Percentiles rank a stretch among this genome's conserved stretches.
These are phyloP conservation scores for Phytopythium aichiense DNA, from an alignment of 352 stramenopile genomes.

Conservation along the genomic window DNA sequence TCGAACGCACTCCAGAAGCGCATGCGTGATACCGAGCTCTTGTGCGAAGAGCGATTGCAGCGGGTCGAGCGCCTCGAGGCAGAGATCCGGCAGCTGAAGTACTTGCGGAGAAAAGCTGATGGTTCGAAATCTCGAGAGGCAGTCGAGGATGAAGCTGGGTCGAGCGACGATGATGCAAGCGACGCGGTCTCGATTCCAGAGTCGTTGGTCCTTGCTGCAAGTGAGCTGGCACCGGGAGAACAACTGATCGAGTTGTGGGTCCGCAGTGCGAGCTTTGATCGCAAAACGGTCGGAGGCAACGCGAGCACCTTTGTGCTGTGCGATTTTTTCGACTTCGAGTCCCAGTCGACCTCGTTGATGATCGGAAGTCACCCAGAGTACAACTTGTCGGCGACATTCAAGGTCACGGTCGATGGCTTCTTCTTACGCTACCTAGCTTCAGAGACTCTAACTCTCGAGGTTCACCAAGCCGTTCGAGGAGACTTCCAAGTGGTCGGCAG, in stretches of 20 bases:
- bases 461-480: slow-evolving; percentile 84
- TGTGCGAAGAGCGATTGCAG: slow-evolving; percentile 79
- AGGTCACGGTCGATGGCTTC: slow-evolving; percentile 91
- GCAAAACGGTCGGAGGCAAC: slow-evolving; percentile 51
- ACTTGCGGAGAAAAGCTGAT: slow-evolving; percentile 52
- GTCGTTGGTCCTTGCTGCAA: slow-evolving; percentile 58
- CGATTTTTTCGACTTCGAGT: slow-evolving; percentile 95
- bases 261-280: slow-evolving; percentile 68
- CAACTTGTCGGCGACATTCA: slow-evolving; percentile 91
- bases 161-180: slow-evolving; percentile 30
- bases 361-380: slow-evolving; percentile 80
- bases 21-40: slow-evolving; percentile 82
- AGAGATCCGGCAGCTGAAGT: slow-evolving; percentile 85
- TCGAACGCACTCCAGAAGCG: slow-evolving; percentile 72
- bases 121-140: slow-evolving; percentile 17
- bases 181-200: slow-evolving; percentile 61
- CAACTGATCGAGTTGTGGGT: slow-evolving; percentile 92
- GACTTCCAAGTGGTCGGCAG: slow-evolving; percentile 88
- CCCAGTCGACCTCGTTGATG: slow-evolving; percentile 87
- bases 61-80: slow-evolving; percentile 82
- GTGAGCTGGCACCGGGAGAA: slow-evolving; percentile 72
- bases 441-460: slow-evolving; percentile 81
- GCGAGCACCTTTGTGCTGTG: slow-evolving; percentile 90
- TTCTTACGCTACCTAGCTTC: slow-evolving; percentile 90
- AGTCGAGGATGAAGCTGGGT: slow-evolving; percentile 18